Conservation (phyloP, 306 rosid species). For the Prunus davidiana region DNA sequence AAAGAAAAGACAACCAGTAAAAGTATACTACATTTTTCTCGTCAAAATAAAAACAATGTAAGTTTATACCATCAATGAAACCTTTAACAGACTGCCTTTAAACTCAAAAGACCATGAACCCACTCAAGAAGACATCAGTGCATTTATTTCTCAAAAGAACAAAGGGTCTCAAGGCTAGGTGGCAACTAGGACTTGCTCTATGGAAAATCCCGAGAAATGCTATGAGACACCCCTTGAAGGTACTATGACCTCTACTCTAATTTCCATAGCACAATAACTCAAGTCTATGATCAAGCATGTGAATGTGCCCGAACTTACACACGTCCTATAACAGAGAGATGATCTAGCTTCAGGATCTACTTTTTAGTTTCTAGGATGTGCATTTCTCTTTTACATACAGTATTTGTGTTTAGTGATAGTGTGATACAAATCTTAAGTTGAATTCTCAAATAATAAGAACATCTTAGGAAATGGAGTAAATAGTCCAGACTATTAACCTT, state of each 20-base stretch:
- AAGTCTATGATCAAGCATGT: background rate
- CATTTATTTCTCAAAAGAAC: background rate
- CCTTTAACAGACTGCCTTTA: background rate
- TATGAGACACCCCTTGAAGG: background rate
- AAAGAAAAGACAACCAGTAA: background rate
- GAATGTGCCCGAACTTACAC: background rate
- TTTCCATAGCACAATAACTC: constrained; percentile 3
- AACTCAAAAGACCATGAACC: background rate
- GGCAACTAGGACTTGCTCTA: background rate
- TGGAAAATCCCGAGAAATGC: background rate
- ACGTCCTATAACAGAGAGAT: background rate
- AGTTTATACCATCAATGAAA: background rate
- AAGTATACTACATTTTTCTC: background rate
- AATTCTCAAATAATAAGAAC: background rate
- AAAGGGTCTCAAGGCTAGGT: background rate
- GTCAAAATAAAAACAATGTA: background rate
- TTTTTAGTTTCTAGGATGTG: background rate
- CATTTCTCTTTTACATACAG: background rate
- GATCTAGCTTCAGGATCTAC: constrained; percentile 3
- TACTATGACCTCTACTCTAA: background rate
- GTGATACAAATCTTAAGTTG: background rate
- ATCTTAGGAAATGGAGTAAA: constrained; percentile 5
- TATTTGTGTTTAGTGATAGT: background rate
- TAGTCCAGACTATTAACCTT: constrained; percentile 48
- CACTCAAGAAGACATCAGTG: background rate